Percentiles rank a stretch among this genome's conserved stretches.
phyloP scores from a whole-genome alignment of 139 green algal species.

The Chlamydomonas applanata region DNA sequence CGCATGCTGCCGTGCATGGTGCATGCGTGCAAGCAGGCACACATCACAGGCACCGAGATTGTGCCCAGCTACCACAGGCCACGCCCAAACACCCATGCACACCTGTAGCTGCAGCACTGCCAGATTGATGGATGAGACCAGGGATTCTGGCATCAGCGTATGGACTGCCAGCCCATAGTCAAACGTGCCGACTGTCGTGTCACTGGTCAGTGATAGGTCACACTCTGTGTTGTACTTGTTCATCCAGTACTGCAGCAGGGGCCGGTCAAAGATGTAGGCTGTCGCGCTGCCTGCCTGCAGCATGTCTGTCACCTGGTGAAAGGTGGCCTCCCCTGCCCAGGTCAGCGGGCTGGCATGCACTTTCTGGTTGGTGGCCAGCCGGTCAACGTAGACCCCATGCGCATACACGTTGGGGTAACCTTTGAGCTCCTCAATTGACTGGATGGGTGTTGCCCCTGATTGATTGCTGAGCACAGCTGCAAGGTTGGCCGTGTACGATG shows the following conservation, averaged over 20 bases:
- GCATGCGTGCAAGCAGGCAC: too few relatives aligned
- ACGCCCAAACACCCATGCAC: too few relatives aligned
- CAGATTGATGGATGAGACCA: too few relatives aligned
- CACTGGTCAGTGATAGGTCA: too few relatives aligned
- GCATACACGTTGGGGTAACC: not conserved
- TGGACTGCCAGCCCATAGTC: too few relatives aligned
- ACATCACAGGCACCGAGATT: too few relatives aligned
- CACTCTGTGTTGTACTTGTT: not conserved
- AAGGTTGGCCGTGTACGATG: conserved; percentile 9
- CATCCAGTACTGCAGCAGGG: conserved; percentile 8
- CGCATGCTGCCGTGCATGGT: too few relatives aligned
- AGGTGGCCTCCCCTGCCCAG: not conserved
- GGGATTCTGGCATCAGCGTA: too few relatives aligned
- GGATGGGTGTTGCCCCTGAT: not conserved
- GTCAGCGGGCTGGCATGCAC: not conserved
- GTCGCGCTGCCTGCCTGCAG: not conserved
- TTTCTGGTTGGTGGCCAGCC: not conserved
- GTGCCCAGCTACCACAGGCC: too few relatives aligned
- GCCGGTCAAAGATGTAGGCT: conserved; percentile 11
- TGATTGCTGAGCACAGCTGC: not conserved
- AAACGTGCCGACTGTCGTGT: too few relatives aligned
- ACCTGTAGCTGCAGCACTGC: too few relatives aligned
- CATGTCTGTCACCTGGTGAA: not conserved
- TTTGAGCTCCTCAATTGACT: not conserved
- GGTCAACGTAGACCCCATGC: not conserved